Evolutionary conservation across 768 basidiomycete genomes (phyloP), one percentile per base, ranked within the genome.

Genomic region (Tylopilus rubrobrunneus): DNA sequence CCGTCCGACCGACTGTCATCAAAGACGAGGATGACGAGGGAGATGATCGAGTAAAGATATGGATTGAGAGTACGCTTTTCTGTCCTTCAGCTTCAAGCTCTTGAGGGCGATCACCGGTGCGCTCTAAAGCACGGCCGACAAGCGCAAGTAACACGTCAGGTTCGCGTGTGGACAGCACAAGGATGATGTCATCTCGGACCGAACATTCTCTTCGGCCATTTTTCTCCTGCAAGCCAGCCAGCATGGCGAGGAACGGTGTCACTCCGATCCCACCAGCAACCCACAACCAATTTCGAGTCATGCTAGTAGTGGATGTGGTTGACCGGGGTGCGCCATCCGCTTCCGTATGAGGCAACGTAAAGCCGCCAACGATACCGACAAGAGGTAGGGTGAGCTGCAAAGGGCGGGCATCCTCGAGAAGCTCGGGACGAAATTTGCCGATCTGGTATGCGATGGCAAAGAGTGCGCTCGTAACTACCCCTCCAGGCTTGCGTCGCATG

Each of bases 241-340:
- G 67, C 82, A 85, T 82, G 31, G 77, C 78, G 29, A 87, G 64
- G 67, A 84, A 87, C 0, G 84, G 84, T 15, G 85, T 86, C 44
- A 86, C 54, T 3, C 85, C 85, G 49, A 86, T 85, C 1, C 85
- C 84, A 21, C 83, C 83, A 0, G 83, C 83, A 15, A 81, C 55
- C 82, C 81, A 85, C 40, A 84, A 61, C 49, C 80, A 65, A 44
- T 70, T 71, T 23, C 40, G 49, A 27, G 44, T 49, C 17, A 40
- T n/a, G n/a, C n/a, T n/a, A n/a, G n/a, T 44, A 5, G 23, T 0
- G 12, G 0, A 10, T 15, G 25, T 2, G 28, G 51, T 37, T 5
- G 40, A 41, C 43, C n/a, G n/a, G n/a, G n/a, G n/a, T n/a, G n/a
- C 37, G 27, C 10, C 29, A 10, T 21, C 45, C 19, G 7, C 7